Evolutionary conservation across 495 filamentous ascomycete genomes (phyloP), one percentile per base, ranked within the genome.

Genomic region (Parathielavia appendiculata): DNA sequence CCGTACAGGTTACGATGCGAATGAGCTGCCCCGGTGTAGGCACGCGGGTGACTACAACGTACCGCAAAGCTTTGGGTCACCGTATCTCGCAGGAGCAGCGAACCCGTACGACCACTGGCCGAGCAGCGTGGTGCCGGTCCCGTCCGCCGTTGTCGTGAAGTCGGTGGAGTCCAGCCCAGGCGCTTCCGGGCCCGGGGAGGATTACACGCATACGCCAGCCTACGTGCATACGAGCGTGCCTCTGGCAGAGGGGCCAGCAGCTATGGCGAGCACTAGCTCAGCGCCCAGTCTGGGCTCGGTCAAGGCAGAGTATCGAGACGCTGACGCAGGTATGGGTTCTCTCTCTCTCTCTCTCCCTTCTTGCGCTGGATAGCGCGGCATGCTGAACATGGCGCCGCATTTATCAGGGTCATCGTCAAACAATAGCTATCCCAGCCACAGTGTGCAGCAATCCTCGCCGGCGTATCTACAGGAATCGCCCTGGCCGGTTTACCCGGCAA

Each of bases 131-230:
- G 64, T 73, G n/a, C 63, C 61, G 7, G 60, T 65, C 0, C 57
- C 65, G 9, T 55, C 60, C 9, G 20, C 51, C 4, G 59, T 32
- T 17, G 69, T 68, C 10, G 62, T 71, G 14, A 56, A 68, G 16
- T 75, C 74, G 34, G 69, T 68, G 10, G 74, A 64, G 7, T 76
- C 76, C 2, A 78, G 75, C 47, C 75, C 76, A 3, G 64, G 70
- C 0, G 75, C 75, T 0, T 74, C 74, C 19, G 68, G 56, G 5
- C 65, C 60, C 35, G 64, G 68, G 13, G 74, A 78, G 19, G 75
- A 76, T 7, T 75, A 69, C 46, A n/a, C n/a, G n/a, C n/a, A n/a
- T n/a, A 60, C 63, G 16, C 60, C 62, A 22, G 69, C 67, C 35
- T 76, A 74, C 48, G 68, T 74, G 13, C 68, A 71, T 32, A 69